These are phyloP conservation scores for Drechslera avenae DNA, from an alignment of 2,329 filamentous ascomycete species.

Conservation along the genomic window DNA sequence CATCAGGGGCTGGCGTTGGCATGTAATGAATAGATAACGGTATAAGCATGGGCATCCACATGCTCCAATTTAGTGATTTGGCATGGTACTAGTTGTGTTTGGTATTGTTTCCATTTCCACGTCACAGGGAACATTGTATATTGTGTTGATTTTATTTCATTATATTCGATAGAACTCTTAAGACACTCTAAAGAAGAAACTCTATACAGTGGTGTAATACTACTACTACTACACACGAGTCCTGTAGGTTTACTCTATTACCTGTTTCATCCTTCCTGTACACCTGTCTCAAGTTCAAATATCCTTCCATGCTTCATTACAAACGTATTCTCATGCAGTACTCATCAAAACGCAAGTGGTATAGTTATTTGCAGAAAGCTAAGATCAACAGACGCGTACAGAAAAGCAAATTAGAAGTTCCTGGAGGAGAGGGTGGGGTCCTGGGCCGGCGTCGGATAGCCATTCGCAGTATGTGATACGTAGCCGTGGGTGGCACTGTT, in stretches of 20 bases:
- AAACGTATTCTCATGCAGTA: slow-evolving; percentile 1
- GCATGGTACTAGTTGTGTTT: too few species aligned
- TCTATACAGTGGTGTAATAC: too few species aligned
- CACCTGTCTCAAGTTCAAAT: neutral
- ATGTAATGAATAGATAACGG: neutral
- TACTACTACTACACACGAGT: too few species aligned
- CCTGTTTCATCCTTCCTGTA: neutral
- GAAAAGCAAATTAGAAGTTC: slow-evolving; percentile 33
- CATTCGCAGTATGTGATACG: slow-evolving; percentile 18
- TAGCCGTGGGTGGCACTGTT: slow-evolving; percentile 17
- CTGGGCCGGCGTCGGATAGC: slow-evolving; percentile 26
- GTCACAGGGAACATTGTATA: too few species aligned
- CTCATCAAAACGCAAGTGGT: slow-evolving; percentile 8
- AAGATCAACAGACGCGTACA: slow-evolving; percentile 5
- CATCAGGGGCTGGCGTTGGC: too few species aligned
- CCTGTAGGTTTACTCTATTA: too few species aligned
- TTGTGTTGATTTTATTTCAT: neutral
- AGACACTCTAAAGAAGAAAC: too few species aligned
- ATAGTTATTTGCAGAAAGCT: slow-evolving; percentile 10
- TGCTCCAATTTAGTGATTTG: too few species aligned
- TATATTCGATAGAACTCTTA: neutral
- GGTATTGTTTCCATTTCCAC: too few species aligned
- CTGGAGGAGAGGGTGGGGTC: slow-evolving; percentile 28
- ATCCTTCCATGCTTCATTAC: neutral
- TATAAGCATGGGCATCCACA: neutral